phyloP scores from a whole-genome alignment of 1,284 basidiomycete species.

The Rhodotorula sp. region DNA sequence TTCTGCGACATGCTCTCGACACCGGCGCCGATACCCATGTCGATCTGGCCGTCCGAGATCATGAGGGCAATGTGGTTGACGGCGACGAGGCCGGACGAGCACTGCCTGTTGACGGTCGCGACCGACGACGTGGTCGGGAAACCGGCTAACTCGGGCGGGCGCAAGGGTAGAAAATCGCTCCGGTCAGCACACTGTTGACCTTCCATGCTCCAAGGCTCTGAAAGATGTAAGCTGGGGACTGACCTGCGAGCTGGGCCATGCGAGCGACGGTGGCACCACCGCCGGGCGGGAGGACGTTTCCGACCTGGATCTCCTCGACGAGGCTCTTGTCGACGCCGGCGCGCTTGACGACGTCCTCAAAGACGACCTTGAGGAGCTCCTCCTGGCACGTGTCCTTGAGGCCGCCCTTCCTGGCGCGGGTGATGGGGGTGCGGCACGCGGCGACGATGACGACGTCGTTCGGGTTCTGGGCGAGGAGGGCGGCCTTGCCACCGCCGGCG shows the following conservation, averaged over 20 bases:
- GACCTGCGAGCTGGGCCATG: conserved; percentile 77
- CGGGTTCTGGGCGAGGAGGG: conserved; percentile 60
- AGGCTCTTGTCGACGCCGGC: conserved; percentile 67
- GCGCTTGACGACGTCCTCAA: conserved; percentile 63
- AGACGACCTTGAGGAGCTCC: conserved; percentile 78
- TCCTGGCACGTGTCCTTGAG: conserved; percentile 79
- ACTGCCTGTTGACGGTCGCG: conserved; percentile 91
- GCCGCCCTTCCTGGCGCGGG: conserved; percentile 56
- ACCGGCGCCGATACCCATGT: conserved; percentile 70
- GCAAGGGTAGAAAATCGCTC: background rate
- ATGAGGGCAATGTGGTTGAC: conserved; percentile 88
- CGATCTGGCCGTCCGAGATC: conserved; percentile 57
- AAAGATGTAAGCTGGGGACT: background rate
- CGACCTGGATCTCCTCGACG: conserved; percentile 86
- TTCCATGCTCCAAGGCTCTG: background rate
- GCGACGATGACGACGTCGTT: conserved; percentile 85
- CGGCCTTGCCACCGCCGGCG: conserved; percentile 51
- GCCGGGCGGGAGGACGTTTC: conserved; percentile 88
- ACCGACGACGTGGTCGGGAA: conserved; percentile 78
- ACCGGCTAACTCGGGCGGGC: conserved; percentile 62
- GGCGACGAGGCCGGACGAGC: conserved; percentile 86
- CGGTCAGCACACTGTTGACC: background rate
- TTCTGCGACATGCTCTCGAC: conserved; percentile 85
- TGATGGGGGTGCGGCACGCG: conserved; percentile 84
- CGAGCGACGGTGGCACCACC: conserved; percentile 87